Evolutionary conservation across 2,329 filamentous ascomycete genomes (phyloP).

Genomic region (Dissoconium aciculare): DNA sequence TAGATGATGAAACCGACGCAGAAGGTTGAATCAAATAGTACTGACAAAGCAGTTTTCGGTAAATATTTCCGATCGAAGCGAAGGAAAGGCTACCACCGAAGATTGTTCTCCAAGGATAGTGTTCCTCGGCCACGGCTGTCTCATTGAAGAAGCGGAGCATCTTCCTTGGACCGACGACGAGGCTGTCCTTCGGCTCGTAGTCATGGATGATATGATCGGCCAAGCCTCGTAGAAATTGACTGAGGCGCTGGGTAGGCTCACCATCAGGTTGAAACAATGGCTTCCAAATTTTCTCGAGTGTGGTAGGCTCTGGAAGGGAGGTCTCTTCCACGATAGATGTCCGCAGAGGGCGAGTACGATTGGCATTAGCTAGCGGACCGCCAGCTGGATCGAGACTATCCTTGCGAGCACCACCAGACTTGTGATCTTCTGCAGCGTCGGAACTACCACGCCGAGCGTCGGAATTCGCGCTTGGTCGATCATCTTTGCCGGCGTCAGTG

Average conservation of each 20-base stretch:
- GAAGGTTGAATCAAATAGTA: conserved; percentile 35
- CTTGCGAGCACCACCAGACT: conserved; percentile 9
- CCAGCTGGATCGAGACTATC: conserved; percentile 10
- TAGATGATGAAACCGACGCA: too few species aligned
- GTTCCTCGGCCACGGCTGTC: conserved; percentile 49
- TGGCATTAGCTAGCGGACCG: conserved; percentile 3
- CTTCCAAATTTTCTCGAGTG: conserved; percentile 62
- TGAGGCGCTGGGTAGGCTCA: conserved; percentile 51
- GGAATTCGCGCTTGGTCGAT: conserved; percentile 8
- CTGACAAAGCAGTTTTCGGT: conserved; percentile 33
- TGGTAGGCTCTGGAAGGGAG: conserved; percentile 40
- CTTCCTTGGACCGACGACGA: conserved; percentile 64
- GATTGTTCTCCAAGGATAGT: conserved; percentile 46
- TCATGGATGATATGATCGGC: conserved; percentile 60
- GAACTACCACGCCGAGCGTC: background rate
- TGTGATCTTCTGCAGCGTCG: conserved; percentile 5
- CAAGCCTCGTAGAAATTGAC: conserved; percentile 57
- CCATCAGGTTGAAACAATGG: conserved; percentile 54
- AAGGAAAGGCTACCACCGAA: conserved; percentile 31
- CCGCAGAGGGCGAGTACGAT: conserved; percentile 5
- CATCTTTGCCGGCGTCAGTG: too few species aligned
- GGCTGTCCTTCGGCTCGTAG: conserved; percentile 48
- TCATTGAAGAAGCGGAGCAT: conserved; percentile 58
- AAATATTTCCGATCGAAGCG: conserved; percentile 30
- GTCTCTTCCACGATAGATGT: conserved; percentile 4